phyloP scores from a whole-genome alignment of 441 rosid species.

The Biscutella laevigata region DNA sequence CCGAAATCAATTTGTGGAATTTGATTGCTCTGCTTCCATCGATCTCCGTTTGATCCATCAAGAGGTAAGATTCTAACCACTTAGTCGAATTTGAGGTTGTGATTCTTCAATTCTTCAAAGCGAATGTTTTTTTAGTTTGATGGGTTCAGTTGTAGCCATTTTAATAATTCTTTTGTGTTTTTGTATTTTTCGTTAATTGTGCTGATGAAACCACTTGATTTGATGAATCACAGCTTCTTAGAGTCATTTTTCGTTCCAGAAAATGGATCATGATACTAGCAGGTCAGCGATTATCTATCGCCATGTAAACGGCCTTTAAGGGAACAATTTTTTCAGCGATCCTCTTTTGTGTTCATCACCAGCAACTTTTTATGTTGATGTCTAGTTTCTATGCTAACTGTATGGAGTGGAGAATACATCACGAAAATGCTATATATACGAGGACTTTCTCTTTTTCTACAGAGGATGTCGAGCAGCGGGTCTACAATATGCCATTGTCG shows the following conservation, averaged over 20 bases:
- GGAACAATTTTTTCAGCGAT: too few species aligned
- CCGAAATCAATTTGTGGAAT: slow-evolving; percentile 16
- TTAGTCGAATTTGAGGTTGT: not conserved
- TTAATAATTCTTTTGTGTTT: not conserved
- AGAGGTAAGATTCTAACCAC: slow-evolving; percentile 32
- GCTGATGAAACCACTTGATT: slow-evolving; percentile 5
- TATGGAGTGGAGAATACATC: slow-evolving; percentile 57
- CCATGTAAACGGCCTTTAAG: slow-evolving; percentile 40
- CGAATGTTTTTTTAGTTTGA: not conserved
- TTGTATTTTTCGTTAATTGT: not conserved
- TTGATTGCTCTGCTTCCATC: slow-evolving; percentile 41
- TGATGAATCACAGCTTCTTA: slow-evolving; percentile 39
- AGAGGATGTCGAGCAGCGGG: slow-evolving; percentile 38
- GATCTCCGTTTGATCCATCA: slow-evolving; percentile 56
- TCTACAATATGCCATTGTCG: slow-evolving; percentile 39
- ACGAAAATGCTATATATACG: slow-evolving; percentile 39
- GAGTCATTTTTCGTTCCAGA: slow-evolving; percentile 41
- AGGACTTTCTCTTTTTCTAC: slow-evolving; percentile 39
- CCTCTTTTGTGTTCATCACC: not conserved
- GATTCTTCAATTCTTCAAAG: not conserved
- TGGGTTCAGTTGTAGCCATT: not conserved
- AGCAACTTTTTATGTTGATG: not conserved
- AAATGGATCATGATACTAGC: slow-evolving; percentile 40
- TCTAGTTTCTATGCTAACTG: slow-evolving; percentile 7
- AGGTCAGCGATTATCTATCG: slow-evolving; percentile 37